phyloP scores from a whole-genome alignment of 345 rosid genomes.

The Eucalyptus polybractea region DNA sequence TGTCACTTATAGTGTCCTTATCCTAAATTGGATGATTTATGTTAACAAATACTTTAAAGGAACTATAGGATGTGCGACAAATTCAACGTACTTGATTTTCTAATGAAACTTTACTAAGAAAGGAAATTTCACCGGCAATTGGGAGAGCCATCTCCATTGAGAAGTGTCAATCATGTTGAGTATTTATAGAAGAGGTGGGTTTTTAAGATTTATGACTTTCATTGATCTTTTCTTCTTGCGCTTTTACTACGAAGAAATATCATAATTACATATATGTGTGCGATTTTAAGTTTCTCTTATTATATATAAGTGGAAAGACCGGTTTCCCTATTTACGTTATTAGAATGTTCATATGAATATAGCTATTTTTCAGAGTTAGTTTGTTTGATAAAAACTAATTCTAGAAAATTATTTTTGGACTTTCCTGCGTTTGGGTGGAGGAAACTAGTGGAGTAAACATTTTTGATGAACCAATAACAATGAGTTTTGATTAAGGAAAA shows the following conservation, averaged over 20 bases:
- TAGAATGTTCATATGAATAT: not conserved
- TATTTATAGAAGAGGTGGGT: not conserved
- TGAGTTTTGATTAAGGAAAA: not conserved
- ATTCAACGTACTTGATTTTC: too few relatives aligned
- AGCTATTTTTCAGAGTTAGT: not conserved
- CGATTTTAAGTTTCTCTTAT: not conserved
- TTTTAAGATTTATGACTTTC: not conserved
- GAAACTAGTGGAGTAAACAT: not conserved
- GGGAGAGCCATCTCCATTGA: not conserved
- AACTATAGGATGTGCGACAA: not conserved
- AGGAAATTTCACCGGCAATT: not conserved
- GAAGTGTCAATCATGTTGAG: not conserved
- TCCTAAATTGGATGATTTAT: not conserved
- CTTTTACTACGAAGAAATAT: not conserved
- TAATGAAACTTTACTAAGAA: not conserved
- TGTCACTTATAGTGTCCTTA: not conserved
- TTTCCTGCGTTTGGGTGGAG: not conserved
- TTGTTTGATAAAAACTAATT: not conserved
- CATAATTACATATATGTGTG: fast-evolving
- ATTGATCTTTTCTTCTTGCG: not conserved
- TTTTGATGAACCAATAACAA: not conserved
- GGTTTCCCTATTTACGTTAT: not conserved
- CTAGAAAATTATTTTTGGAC: not conserved
- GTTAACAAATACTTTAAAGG: not conserved
- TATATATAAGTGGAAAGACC: not conserved